A percentile compares a stretch with the other conserved stretches of the same genome.
These are phyloP conservation scores for Malania oleifera DNA, from an alignment of 164 flowering plant genomes.

Conservation along the genomic window DNA sequence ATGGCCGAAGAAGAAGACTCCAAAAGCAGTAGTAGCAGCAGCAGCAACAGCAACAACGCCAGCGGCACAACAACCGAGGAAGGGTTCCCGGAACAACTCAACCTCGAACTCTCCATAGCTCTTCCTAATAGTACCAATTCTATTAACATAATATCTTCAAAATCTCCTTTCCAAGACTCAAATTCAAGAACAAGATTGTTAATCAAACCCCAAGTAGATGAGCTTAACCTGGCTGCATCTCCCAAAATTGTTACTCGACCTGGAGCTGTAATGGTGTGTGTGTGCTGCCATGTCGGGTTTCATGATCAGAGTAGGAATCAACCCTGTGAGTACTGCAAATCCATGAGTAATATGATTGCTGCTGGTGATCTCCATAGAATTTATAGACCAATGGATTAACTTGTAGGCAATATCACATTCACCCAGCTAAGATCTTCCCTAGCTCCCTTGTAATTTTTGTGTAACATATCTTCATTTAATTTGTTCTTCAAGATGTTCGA, in stretches of 20 bases:
- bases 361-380: constrained; percentile 8
- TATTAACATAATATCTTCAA: not conserved
- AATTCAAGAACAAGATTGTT: too few relatives aligned
- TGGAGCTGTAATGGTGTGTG: not conserved
- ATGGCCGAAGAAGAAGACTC: not conserved
- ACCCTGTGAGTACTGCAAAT: constrained; percentile 11
- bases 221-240: not conserved
- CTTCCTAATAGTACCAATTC: constrained; percentile 11
- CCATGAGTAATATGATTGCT: not conserved
- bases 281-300: constrained; percentile 13
- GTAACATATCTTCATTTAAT: too few relatives aligned
- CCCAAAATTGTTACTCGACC: not conserved
- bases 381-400: constrained; percentile 11
- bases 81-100: constrained; percentile 11
- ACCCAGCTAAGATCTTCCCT: too few relatives aligned
- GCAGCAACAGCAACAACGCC: too few relatives aligned
- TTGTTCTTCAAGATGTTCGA: too few relatives aligned
- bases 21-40: too few relatives aligned
- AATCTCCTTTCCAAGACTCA: too few relatives aligned
- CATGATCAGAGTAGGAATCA: constrained; percentile 6
- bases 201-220: too few relatives aligned
- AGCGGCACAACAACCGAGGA: constrained; percentile 21
- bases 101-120: constrained; percentile 26
- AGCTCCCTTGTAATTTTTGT: too few relatives aligned
- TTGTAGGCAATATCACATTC: too few relatives aligned